These are phyloP conservation scores for Cenchrus purpureus DNA, from an alignment of 176 grass and related monocot genomes.

Conservation along the genomic window DNA sequence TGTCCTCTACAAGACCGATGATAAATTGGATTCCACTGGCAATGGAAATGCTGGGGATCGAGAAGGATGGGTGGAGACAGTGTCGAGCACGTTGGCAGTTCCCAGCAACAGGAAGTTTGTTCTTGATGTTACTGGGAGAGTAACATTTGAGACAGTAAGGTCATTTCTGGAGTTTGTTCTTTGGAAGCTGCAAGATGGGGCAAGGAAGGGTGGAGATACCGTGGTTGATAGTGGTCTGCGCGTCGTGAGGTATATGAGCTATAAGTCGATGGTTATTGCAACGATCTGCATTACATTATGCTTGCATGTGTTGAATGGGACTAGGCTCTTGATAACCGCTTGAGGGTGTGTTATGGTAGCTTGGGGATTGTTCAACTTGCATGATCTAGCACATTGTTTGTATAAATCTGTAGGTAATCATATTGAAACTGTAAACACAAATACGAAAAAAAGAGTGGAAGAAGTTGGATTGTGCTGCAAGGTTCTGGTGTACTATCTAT, in stretches of 20 bases:
- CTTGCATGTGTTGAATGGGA: slow-evolving; percentile 70
- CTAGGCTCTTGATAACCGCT: slow-evolving; percentile 54
- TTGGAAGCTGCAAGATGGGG: slow-evolving; percentile 69
- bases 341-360: slow-evolving; percentile 22
- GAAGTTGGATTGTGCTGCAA: slow-evolving; percentile 10
- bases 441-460: neutral
- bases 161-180: slow-evolving; percentile 91
- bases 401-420: slow-evolving; percentile 32
- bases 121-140: slow-evolving; percentile 87
- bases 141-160: slow-evolving; percentile 91
- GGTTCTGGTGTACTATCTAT: slow-evolving; percentile 8
- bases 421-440: slow-evolving; percentile 48
- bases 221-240: slow-evolving; percentile 51
- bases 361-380: slow-evolving; percentile 6
- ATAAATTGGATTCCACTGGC: slow-evolving; percentile 9
- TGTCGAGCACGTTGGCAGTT: slow-evolving; percentile 71
- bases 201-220: slow-evolving; percentile 45
- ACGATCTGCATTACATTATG: slow-evolving; percentile 82
- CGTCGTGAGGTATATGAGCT: slow-evolving; percentile 67
- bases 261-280: slow-evolving; percentile 71
- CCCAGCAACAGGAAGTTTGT: slow-evolving; percentile 84
- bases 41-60: slow-evolving; percentile 16
- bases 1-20: slow-evolving; percentile 47
- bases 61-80: slow-evolving; percentile 65
- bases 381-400: slow-evolving; percentile 27